phyloP scores from a whole-genome alignment of 331 rosid species.

The Malus hybrid region DNA sequence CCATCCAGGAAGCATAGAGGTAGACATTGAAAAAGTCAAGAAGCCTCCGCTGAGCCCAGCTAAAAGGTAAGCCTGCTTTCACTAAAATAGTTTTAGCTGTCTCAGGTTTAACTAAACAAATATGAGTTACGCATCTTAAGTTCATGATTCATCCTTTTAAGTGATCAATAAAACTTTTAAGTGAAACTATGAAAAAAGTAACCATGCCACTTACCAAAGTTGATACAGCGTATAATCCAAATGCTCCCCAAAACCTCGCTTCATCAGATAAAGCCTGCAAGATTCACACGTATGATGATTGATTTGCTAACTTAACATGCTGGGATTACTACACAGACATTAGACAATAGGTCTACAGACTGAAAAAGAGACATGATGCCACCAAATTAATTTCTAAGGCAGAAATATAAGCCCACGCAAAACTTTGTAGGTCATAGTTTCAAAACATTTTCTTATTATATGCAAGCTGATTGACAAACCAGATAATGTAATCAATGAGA shows the following conservation, averaged over 20 bases:
- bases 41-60: conserved; percentile 93
- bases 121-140: neutral
- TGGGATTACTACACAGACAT: neutral
- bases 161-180: neutral
- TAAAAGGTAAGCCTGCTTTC: conserved; percentile 73
- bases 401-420: neutral
- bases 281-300: conserved; percentile 19
- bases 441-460: neutral
- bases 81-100: conserved; percentile 35
- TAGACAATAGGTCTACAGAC: neutral
- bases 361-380: neutral
- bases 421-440: neutral
- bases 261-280: conserved; percentile 68
- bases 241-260: conserved; percentile 96
- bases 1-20: conserved; percentile 86
- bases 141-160: conserved; percentile 7
- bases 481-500: neutral
- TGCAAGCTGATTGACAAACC: neutral
- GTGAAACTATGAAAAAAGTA: neutral
- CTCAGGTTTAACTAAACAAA: neutral
- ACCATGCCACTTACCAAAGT: conserved; percentile 50
- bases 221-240: conserved; percentile 63
- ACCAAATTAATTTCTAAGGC: neutral
- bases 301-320: conserved; percentile 2
- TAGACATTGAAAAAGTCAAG: conserved; percentile 50